These are phyloP conservation scores for Dichotomopilus funicola DNA, from an alignment of 2,329 filamentous ascomycete species.

Conservation along the genomic window DNA sequence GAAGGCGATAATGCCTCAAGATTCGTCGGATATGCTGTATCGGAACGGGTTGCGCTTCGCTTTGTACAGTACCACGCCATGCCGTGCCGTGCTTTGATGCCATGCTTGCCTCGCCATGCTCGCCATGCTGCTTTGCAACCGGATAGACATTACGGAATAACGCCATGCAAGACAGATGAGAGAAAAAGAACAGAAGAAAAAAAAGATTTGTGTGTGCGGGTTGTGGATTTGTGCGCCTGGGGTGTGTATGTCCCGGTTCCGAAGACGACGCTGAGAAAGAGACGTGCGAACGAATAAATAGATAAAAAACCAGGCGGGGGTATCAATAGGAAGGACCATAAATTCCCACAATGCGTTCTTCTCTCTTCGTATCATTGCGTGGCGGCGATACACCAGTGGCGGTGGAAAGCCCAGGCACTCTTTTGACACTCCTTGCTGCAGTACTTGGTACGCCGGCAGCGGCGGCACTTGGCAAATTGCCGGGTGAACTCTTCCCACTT, in stretches of 20 bases:
- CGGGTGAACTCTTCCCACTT: slow-evolving; percentile 97
- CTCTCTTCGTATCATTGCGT: slow-evolving; percentile 36
- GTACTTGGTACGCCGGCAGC: slow-evolving; percentile 94
- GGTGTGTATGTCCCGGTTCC: background rate
- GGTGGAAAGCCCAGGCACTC: slow-evolving; percentile 95
- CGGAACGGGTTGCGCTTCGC: too few species aligned
- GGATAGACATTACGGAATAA: slow-evolving; percentile 27
- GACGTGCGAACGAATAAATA: slow-evolving; percentile 1
- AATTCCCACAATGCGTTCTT: slow-evolving; percentile 5
- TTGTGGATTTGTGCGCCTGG: background rate
- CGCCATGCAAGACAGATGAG: slow-evolving; percentile 19
- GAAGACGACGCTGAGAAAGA: slow-evolving; percentile 4
- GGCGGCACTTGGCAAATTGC: slow-evolving; percentile 95
- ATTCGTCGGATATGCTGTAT: too few species aligned
- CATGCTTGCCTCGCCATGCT: slow-evolving; percentile 13
- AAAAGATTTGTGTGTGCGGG: background rate
- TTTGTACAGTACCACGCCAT: background rate
- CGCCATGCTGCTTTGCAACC: slow-evolving; percentile 5
- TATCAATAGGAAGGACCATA: slow-evolving; percentile 23
- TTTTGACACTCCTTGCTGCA: slow-evolving; percentile 99
- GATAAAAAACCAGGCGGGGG: slow-evolving; percentile 12
- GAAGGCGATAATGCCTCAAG: background rate
- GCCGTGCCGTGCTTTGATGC: slow-evolving; percentile 10
- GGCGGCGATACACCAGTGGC: slow-evolving; percentile 91
- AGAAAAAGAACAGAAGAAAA: too few species aligned